Base-by-base conservation (phyloP, 768 basidiomycete genomes). In the Tubosaeta sp. region DNA sequence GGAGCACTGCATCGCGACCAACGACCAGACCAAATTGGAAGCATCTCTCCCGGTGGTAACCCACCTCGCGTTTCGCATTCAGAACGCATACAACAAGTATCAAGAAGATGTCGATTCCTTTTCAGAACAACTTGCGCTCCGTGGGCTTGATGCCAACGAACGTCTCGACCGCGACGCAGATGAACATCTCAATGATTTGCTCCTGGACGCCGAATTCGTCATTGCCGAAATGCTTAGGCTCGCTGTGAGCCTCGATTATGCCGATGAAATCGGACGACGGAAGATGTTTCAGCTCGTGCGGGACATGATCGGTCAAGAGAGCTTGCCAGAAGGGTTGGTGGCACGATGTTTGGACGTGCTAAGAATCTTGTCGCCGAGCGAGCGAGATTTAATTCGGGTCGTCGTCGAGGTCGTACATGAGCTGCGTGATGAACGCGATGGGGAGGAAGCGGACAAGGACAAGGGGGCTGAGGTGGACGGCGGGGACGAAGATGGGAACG, bases 321-420 rank as follows among this genome's bases (percentile, higher is more conserved):
- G 68, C 0, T 77, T 97, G 1, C 91, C 94, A 0, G 80, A 86
- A 47, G 66, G 69, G 12, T 74, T 95, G 19, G 75, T 94, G 38
- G 76, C 85, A 2, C 76, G 76, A 45, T 94, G 91, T 63, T 75
- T 97, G 37, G 95, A 97, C 66, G 83, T 97, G 7, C 71, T 98
- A 46, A 76, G 86, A 50, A 77, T 76, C 50, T 73, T 95, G 19
- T 83, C 88, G 1, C 70, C 80, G 12, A 83, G 74, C 54, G 94
- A 97, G 69, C 76, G 84, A 17, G 92, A 97, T 66, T 76, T 97
- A 33, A 91, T 95, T 58, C 83, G 88, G 4, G 78, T 95, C 25
- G 84, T 95, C 1, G 92, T 95, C 34, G 93, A 95, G 64, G 85
- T 90, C 33, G 80, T 97, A 1, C 84, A 88, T 49, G 88, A 91